Evolutionary conservation across 2,329 filamentous ascomycete genomes (phyloP).

Genomic region (Phialophora expanda): DNA sequence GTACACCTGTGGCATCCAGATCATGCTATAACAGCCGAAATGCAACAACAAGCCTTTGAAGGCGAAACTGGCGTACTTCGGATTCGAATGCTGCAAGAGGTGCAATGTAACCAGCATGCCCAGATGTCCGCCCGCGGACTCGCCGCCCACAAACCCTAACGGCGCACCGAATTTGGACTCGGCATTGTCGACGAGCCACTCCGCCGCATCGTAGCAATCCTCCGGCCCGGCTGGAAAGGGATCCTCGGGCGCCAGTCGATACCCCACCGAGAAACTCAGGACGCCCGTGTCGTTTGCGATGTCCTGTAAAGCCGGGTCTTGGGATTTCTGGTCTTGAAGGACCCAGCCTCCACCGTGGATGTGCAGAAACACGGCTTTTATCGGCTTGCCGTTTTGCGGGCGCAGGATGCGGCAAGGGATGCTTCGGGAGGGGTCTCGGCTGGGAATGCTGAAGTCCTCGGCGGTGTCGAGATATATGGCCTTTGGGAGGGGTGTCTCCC

Average conservation of each 20-base stretch:
- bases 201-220: conserved; percentile 63
- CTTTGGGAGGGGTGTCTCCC: conserved; percentile 58
- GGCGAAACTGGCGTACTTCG: conserved; percentile 43
- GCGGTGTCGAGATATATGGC: conserved; percentile 55
- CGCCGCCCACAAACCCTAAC: conserved; percentile 55
- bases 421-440: conserved; percentile 55
- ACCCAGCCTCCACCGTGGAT: conserved; percentile 61
- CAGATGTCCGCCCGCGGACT: conserved; percentile 59
- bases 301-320: conserved; percentile 56
- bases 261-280: conserved; percentile 62
- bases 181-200: conserved; percentile 59
- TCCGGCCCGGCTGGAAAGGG: conserved; percentile 61
- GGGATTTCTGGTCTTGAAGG: conserved; percentile 44
- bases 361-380: conserved; percentile 58
- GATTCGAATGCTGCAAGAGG: conserved; percentile 49
- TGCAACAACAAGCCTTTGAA: conserved; percentile 59
- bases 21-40: conserved; percentile 59
- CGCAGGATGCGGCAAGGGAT: conserved; percentile 61
- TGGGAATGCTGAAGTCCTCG: conserved; percentile 57
- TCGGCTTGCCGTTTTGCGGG: conserved; percentile 51
- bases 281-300: conserved; percentile 57
- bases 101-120: conserved; percentile 55
- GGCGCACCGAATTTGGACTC: conserved; percentile 50
- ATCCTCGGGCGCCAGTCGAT: conserved; percentile 65
- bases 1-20: conserved; percentile 50